Percentiles rank a stretch among this genome's conserved stretches.
phyloP scores from a whole-genome alignment of 2,329 filamentous ascomycete genomes.

The Boeremia lycopersici region DNA sequence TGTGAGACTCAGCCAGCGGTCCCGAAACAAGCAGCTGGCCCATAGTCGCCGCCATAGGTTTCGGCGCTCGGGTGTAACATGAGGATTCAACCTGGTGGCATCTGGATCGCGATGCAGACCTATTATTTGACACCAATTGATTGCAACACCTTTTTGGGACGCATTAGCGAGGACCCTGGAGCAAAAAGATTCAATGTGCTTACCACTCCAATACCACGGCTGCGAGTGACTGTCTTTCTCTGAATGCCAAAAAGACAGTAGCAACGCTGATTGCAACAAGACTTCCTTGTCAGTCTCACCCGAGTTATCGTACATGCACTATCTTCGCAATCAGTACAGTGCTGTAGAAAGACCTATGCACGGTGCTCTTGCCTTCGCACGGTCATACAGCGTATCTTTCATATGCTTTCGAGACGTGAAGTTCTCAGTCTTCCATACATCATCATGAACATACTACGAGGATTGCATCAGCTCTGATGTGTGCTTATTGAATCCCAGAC shows the following conservation, averaged over 20 bases:
- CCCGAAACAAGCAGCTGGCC: slow-evolving; percentile 11
- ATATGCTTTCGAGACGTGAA: slow-evolving; percentile 9
- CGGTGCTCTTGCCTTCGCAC: slow-evolving; percentile 1
- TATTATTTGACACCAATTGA: slow-evolving; percentile 12
- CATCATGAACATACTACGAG: slow-evolving; percentile 1
- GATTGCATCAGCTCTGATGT: background rate
- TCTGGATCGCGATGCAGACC: slow-evolving; percentile 12
- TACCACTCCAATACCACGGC: slow-evolving; percentile 18
- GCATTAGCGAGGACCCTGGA: background rate
- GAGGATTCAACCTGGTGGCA: background rate
- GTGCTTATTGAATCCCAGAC: background rate
- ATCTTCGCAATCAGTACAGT: background rate
- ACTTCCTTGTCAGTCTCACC: slow-evolving; percentile 11
- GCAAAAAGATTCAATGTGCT: background rate
- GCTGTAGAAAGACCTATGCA: too few species aligned
- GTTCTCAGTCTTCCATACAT: slow-evolving; percentile 6
- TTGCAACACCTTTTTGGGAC: background rate
- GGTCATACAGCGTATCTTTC: slow-evolving; percentile 11
- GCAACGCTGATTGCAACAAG: slow-evolving; percentile 6
- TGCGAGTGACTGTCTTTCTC: slow-evolving; percentile 12
- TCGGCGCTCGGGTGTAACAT: slow-evolving; percentile 1
- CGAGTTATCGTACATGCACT: slow-evolving; percentile 15
- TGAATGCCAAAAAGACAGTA: slow-evolving; percentile 13
- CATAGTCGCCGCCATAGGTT: slow-evolving; percentile 8
- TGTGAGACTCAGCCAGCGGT: slow-evolving; percentile 11